phyloP scores from a whole-genome alignment of 2,329 filamentous ascomycete genomes.

The Exophiala sp. region DNA sequence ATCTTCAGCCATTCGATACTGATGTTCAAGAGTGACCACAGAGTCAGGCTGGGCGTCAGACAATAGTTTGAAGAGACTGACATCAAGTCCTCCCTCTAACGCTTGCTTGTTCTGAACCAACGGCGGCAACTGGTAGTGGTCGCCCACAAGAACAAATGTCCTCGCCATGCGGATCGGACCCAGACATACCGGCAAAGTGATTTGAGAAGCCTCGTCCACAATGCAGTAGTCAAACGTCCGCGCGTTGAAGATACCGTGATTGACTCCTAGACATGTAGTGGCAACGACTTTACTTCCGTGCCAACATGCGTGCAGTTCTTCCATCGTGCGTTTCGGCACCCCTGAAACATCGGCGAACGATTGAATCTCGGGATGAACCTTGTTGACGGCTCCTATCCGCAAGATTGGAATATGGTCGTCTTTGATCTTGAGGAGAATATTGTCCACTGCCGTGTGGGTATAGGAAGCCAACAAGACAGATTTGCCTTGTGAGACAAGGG shows the following conservation, averaged over 20 bases:
- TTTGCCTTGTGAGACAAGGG: constrained; percentile 80
- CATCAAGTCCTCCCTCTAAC: constrained; percentile 75
- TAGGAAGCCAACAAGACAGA: constrained; percentile 91
- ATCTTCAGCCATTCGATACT: constrained; percentile 97
- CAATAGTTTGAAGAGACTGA: constrained; percentile 88
- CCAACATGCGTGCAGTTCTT: constrained; percentile 78
- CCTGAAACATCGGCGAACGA: constrained; percentile 76
- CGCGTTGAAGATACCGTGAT: constrained; percentile 79
- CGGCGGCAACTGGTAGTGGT: constrained; percentile 92
- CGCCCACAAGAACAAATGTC: constrained; percentile 90
- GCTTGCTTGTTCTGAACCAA: constrained; percentile 90
- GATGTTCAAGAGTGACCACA: constrained; percentile 86
- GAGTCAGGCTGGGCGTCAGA: constrained; percentile 82
- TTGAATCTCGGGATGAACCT: constrained; percentile 81
- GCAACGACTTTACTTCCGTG: constrained; percentile 83
- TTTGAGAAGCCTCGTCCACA: constrained; percentile 95
- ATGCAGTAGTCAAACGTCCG: constrained; percentile 97
- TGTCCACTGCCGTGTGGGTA: constrained; percentile 96
- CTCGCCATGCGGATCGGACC: constrained; percentile 88
- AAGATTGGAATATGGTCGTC: constrained; percentile 71
- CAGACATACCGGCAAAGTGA: constrained; percentile 88
- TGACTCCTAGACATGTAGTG: constrained; percentile 89
- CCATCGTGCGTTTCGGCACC: constrained; percentile 66
- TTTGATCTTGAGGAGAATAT: constrained; percentile 88
- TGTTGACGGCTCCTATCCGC: constrained; percentile 75